A percentile compares a stretch with the other conserved stretches of the same genome.
Conservation (phyloP, 2,329 filamentous ascomycete species). For the Sarocladium brachiariae region DNA sequence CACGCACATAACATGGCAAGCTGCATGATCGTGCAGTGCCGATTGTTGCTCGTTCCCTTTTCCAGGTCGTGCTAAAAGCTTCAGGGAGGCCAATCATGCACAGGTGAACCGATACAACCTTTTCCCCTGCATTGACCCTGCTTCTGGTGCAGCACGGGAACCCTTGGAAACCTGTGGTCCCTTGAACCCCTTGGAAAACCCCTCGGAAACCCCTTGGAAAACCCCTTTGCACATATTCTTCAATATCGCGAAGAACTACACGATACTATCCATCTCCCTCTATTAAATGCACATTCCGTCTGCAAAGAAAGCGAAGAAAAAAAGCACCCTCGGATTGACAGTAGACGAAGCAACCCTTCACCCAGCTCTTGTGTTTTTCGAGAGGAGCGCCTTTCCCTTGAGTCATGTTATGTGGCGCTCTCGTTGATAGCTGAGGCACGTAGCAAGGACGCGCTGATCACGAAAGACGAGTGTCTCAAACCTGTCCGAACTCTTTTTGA, state of each 20-base stretch:
- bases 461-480: slow-evolving; percentile 9
- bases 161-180: not conserved
- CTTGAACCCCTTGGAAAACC: slow-evolving; percentile 7
- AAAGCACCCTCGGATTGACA: no score
- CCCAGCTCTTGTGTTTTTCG: no score
- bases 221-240: no score
- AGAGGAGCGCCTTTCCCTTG: no score
- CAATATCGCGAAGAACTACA: no score
- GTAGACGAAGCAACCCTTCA: no score
- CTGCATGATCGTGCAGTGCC: slow-evolving; percentile 8
- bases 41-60: not conserved
- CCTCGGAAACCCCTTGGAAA: not conserved
- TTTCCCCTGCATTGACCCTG: slow-evolving; percentile 7
- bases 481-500: not conserved
- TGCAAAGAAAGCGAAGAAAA: no score
- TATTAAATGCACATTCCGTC: no score
- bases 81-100: slow-evolving; percentile 3
- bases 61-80: not conserved
- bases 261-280: no score
- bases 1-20: slow-evolving; percentile 1
- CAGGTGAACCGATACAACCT: not conserved
- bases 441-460: no score
- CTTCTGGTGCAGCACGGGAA: not conserved
- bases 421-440: no score
- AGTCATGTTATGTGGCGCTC: no score